Evolutionary conservation across 139 green algal genomes (phyloP).

Genomic region (Trebouxia sp.): DNA sequence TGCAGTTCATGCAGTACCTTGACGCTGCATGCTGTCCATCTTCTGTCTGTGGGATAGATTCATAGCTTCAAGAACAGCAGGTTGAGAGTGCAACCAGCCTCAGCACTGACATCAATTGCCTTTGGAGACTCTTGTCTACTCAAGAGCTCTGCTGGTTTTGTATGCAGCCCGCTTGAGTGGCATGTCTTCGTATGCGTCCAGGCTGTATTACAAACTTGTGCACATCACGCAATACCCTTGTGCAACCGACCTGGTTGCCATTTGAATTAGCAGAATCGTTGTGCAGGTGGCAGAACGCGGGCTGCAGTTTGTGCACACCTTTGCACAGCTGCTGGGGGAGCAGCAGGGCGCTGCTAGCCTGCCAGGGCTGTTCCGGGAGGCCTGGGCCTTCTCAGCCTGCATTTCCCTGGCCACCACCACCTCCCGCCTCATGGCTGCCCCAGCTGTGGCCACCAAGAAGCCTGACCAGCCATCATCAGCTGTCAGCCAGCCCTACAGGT

Average conservation of each 20-base stretch:
- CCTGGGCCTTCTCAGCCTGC: conserved; percentile 69
- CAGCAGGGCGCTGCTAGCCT: conserved; percentile 35
- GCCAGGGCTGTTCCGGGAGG: conserved; percentile 60
- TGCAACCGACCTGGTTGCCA: no score
- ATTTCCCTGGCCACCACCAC: conserved; percentile 48
- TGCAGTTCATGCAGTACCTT: neutral
- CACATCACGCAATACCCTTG: no score
- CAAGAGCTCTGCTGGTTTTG: no score
- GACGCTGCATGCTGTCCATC: neutral
- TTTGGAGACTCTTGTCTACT: no score
- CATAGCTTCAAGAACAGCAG: no score
- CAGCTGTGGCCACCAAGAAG: neutral
- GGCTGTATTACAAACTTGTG: no score
- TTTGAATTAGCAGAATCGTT: no score
- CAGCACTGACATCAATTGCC: no score
- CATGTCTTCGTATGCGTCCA: no score
- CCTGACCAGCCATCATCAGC: neutral
- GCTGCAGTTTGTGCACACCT: conserved; percentile 65
- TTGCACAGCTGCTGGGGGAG: conserved; percentile 44
- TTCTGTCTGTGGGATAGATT: no score
- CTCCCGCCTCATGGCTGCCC: neutral
- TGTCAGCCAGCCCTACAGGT: neutral
- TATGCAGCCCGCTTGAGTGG: no score
- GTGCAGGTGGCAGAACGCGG: conserved; percentile 71
- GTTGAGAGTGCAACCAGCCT: no score